A percentile compares a stretch with the other conserved stretches of the same genome.
These are phyloP conservation scores for Thelonectria blattea DNA, from an alignment of 2,329 filamentous ascomycete genomes.

Conservation along the genomic window DNA sequence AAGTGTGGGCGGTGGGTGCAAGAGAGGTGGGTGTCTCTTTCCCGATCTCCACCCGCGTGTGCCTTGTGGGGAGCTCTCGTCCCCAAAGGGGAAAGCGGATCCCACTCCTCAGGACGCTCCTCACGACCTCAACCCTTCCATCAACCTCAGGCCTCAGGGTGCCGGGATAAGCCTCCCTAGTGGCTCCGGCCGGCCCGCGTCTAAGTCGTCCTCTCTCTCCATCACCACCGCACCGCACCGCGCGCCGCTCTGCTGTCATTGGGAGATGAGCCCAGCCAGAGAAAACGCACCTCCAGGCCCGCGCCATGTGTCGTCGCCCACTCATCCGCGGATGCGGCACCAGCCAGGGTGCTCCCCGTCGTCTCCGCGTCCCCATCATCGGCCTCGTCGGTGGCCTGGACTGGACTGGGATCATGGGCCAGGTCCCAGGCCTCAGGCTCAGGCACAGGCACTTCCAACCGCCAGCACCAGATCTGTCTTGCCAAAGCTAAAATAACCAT, in stretches of 20 bases:
- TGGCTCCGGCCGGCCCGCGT: slow-evolving; percentile 26
- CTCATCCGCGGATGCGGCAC: slow-evolving; percentile 17
- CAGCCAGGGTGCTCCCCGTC: slow-evolving; percentile 30
- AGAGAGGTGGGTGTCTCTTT: slow-evolving; percentile 8
- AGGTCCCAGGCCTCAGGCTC: too few species aligned
- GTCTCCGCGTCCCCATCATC: slow-evolving; percentile 32
- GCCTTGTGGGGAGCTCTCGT: neutral
- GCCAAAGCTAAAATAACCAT: slow-evolving; percentile 28
- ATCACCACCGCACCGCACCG: slow-evolving; percentile 25
- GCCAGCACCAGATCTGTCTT: slow-evolving; percentile 31
- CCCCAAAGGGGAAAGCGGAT: slow-evolving; percentile 11
- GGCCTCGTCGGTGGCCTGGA: slow-evolving; percentile 11
- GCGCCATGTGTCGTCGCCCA: slow-evolving; percentile 35
- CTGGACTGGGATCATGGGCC: slow-evolving; percentile 1
- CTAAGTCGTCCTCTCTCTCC: slow-evolving; percentile 36
- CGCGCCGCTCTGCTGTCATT: slow-evolving; percentile 32
- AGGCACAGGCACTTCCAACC: slow-evolving; percentile 12
- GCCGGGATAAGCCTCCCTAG: slow-evolving; percentile 10
- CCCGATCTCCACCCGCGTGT: slow-evolving; percentile 4
- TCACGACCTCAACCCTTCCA: too few species aligned
- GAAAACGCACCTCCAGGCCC: slow-evolving; percentile 27
- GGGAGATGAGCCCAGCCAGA: slow-evolving; percentile 32
- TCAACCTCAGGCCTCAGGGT: neutral
- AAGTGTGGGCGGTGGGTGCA: neutral
- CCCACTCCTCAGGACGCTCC: neutral